Evolutionary conservation across 345 rosid genomes (phyloP), one percentile per base, ranked within the genome.

Genomic region (Citrus maxima): DNA sequence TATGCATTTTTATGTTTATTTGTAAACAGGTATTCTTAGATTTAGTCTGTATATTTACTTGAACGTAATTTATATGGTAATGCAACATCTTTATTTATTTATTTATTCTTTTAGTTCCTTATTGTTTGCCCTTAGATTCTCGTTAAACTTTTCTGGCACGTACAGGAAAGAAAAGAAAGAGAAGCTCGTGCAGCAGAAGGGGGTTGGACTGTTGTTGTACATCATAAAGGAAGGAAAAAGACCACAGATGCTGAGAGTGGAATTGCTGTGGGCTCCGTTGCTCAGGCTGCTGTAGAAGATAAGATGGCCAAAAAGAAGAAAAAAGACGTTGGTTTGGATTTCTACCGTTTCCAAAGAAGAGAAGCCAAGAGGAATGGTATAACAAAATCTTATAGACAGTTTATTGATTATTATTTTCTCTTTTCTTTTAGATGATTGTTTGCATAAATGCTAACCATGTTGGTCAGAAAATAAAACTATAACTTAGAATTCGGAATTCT

Each of bases 141-240:
- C 61, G 69, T 70, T 80, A 2, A 8, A 30, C 46, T 75, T 32
- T 77, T 46, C 49, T 77, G 78, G 18, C 65, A 67, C 54, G 61
- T 78, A 70, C 89, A 96, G 98, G 97, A 90, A 90, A 89, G 84
- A 77, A 86, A 88, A 85, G 93, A 87, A 49, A 89, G 85, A 82
- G 98, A 93, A 90, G 95, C 93, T 78, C 92, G 78, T 75, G 93
- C 89, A 70, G 92, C 94, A 46, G 98, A 93, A 81, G 99, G 94
- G 65, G 99, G 98, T 42, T 96, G 98, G 99, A 94, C 97, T 46
- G 98, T 94, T 77, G 99, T 94, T 6, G 87, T 81, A 30, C 99
- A 94, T 83, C 97, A 91, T 71, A 96, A 92, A 87, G 98, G 99
- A 82, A 93, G 98, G 89, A 96, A 96, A 79, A 96, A 93, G 78